These are phyloP conservation scores for Phylloporus rhodoxanthus DNA, from an alignment of 768 basidiomycete genomes.

Conservation along the genomic window DNA sequence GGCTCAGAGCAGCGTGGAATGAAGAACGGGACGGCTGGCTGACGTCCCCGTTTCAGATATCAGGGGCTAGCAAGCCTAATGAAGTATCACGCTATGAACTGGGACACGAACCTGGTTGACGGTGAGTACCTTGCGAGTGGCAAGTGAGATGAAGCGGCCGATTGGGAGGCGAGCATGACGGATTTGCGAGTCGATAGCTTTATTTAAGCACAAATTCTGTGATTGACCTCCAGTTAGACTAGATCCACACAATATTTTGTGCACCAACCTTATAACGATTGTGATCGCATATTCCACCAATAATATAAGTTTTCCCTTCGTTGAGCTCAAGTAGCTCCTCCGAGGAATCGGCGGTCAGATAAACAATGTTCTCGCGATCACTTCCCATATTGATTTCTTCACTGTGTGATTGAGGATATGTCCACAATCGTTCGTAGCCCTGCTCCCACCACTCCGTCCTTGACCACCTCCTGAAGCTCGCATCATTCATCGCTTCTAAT, in stretches of 20 bases:
- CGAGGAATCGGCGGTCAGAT: conserved; percentile 91
- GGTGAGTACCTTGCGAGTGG: conserved; percentile 92
- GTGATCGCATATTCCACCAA: conserved; percentile 92
- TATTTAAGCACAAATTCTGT: conserved; percentile 85
- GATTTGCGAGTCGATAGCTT: conserved; percentile 68
- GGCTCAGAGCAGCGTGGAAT: background rate
- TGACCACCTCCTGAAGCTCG: conserved; percentile 73
- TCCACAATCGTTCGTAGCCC: conserved; percentile 68
- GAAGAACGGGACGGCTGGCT: background rate
- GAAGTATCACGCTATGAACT: background rate
- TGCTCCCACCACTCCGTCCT: conserved; percentile 81
- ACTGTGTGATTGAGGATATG: conserved; percentile 4
- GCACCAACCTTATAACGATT: conserved; percentile 84
- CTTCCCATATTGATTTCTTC: conserved; percentile 6
- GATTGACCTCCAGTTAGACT: conserved; percentile 11
- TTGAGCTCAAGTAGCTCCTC: conserved; percentile 79
- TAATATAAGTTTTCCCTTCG: conserved; percentile 85
- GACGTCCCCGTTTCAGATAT: background rate
- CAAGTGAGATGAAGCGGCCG: conserved; percentile 79
- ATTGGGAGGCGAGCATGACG: conserved; percentile 91
- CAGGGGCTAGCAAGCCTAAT: conserved; percentile 1
- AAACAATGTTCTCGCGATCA: conserved; percentile 60
- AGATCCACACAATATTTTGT: background rate
- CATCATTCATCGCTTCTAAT: conserved; percentile 59
- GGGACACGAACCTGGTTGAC: conserved; percentile 71